These are phyloP conservation scores for Talaromyces trachyspermus DNA, from an alignment of 495 filamentous ascomycete species.

Conservation along the genomic window DNA sequence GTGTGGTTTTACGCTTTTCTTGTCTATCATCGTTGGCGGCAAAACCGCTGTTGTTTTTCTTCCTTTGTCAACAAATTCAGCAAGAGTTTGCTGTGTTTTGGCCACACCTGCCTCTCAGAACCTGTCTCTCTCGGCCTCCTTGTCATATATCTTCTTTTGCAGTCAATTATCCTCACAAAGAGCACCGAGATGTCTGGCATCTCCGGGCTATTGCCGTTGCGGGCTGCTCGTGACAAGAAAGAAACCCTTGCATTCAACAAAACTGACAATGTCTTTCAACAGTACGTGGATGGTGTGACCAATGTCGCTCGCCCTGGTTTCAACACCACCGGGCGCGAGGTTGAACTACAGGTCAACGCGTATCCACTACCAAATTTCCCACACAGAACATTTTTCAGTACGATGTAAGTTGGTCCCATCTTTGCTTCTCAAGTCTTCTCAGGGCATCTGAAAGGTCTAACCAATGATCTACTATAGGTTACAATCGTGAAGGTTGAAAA, in stretches of 20 bases:
- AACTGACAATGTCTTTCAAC: slow-evolving; percentile 18
- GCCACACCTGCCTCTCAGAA: too few relatives aligned
- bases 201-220: too few relatives aligned
- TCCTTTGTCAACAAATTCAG: too few relatives aligned
- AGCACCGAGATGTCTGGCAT: too few relatives aligned
- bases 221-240: too few relatives aligned
- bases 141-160: too few relatives aligned
- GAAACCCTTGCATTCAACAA: background rate
- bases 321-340: slow-evolving; percentile 49
- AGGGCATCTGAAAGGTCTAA: background rate
- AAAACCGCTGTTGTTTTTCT: too few relatives aligned
- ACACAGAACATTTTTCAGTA: slow-evolving; percentile 64
- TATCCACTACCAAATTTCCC: slow-evolving; percentile 53
- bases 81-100: too few relatives aligned
- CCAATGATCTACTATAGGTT: slow-evolving; percentile 35
- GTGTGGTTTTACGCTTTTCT: too few relatives aligned
- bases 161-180: too few relatives aligned
- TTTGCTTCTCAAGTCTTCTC: background rate
- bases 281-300: slow-evolving; percentile 22
- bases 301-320: slow-evolving; percentile 40
- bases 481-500: slow-evolving; percentile 28
- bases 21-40: too few relatives aligned
- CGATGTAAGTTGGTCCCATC: slow-evolving; percentile 55
- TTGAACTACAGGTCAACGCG: slow-evolving; percentile 62
- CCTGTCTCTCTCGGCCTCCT: too few relatives aligned